A percentile compares a stretch with the other conserved stretches of the same genome.
Conservation (phyloP, 2,329 filamentous ascomycete genomes). For the Arthroderma sp. region DNA sequence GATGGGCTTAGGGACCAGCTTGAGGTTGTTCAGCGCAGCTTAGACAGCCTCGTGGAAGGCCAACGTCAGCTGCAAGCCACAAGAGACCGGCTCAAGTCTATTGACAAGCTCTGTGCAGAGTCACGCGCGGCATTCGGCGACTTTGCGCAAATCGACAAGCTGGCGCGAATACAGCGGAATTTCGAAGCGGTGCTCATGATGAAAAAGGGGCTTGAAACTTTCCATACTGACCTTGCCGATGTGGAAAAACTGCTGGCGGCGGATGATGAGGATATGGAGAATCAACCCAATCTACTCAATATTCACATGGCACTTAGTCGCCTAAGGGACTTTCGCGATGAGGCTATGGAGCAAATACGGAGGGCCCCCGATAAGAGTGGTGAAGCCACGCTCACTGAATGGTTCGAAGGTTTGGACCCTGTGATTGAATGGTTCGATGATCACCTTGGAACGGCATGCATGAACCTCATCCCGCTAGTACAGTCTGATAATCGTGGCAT, state of each 20-base stretch:
- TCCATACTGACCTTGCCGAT: constrained; percentile 60
- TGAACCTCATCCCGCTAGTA: constrained; percentile 80
- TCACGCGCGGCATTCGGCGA: constrained; percentile 95
- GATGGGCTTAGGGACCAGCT: constrained; percentile 82
- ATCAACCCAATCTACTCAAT: constrained; percentile 79
- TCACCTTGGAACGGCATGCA: constrained; percentile 74
- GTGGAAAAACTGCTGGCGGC: constrained; percentile 68
- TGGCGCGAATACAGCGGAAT: constrained; percentile 58
- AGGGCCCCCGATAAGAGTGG: constrained; percentile 58
- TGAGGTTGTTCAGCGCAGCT: constrained; percentile 84
- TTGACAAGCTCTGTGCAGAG: constrained; percentile 93
- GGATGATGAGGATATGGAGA: constrained; percentile 74
- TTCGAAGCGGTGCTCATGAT: constrained; percentile 90
- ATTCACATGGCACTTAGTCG: constrained; percentile 88
- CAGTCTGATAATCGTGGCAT: constrained; percentile 76
- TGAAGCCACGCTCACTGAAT: constrained; percentile 73
- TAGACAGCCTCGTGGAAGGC: constrained; percentile 75
- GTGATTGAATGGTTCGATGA: constrained; percentile 93
- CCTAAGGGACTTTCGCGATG: constrained; percentile 84
- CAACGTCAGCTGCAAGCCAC: constrained; percentile 85
- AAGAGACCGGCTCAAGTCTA: constrained; percentile 97
- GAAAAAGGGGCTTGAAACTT: constrained; percentile 78
- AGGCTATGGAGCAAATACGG: constrained; percentile 92
- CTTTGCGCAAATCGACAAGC: constrained; percentile 67
- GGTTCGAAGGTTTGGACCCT: constrained; percentile 74